Percentiles rank a stretch among this genome's conserved stretches.
phyloP scores from a whole-genome alignment of 2,329 filamentous ascomycete species.

The Fusarium buharicum region DNA sequence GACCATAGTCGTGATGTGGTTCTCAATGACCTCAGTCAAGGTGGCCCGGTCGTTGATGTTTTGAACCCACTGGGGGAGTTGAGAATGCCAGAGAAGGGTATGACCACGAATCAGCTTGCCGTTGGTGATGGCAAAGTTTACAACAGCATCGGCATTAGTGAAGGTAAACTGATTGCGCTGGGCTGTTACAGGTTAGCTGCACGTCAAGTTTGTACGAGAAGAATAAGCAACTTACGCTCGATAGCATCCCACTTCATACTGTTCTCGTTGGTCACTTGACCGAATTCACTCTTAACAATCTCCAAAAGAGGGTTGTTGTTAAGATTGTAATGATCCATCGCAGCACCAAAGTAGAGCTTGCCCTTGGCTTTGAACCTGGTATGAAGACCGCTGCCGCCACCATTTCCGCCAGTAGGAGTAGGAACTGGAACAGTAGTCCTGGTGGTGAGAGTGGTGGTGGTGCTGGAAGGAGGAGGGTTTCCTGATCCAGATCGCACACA shows the following conservation, averaged over 20 bases:
- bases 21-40: slow-evolving; percentile 66
- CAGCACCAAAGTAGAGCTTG: slow-evolving; percentile 72
- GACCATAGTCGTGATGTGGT: slow-evolving; percentile 68
- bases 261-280: slow-evolving; percentile 74
- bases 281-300: slow-evolving; percentile 69
- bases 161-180: slow-evolving; percentile 65
- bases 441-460: background rate
- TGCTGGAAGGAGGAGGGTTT: background rate
- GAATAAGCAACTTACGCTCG: slow-evolving; percentile 6
- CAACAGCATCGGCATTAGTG: slow-evolving; percentile 67
- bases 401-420: background rate
- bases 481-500: slow-evolving; percentile 14
- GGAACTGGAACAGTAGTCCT: background rate
- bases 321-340: slow-evolving; percentile 65
- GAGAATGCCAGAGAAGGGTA: slow-evolving; percentile 73
- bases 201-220: accelerated
- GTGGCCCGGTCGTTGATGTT: slow-evolving; percentile 62
- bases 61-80: slow-evolving; percentile 69
- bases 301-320: slow-evolving; percentile 56
- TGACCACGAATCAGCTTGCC: slow-evolving; percentile 71
- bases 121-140: slow-evolving; percentile 67
- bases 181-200: slow-evolving; percentile 51
- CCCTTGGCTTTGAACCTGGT: slow-evolving; percentile 62
- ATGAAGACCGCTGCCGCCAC: slow-evolving; percentile 4
- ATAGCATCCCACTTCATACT: slow-evolving; percentile 74